Evolutionary conservation across 345 rosid genomes (phyloP), one percentile per base, ranked within the genome.

Genomic region (Eucalyptus cloeziana): DNA sequence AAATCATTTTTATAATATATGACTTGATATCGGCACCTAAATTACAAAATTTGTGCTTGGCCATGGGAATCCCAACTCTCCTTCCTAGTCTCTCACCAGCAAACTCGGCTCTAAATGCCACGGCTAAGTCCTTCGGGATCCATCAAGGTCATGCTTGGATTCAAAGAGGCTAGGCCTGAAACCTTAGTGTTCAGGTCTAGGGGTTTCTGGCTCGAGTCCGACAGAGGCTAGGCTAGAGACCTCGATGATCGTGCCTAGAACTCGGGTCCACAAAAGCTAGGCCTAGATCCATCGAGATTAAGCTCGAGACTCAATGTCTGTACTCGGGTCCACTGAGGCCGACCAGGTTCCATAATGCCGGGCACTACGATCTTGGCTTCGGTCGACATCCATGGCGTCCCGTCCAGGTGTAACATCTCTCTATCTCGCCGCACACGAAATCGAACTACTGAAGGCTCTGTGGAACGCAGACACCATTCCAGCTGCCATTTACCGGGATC

Each of bases 201-300:
- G 58, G 25, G 10, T 52, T 52, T 52, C 0, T 0, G 10, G 58
- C 25, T 52, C 25, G 0, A 21, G 5, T 52, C 5, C 10, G 2
- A 24, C 3, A 56, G 3, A 56, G 30, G 62, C 13, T 56, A 56
- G 62, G 62, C 30, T 1, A 56, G 6, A 56, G 30, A 2, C 7
- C 30, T 22, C 0, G 2, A 56, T 10, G 30, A 24, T 24, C 5
- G 3, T 56, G 6, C 30, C 1, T 56, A 2, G 3, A 25, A 10
- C 13, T 3, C 0, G 30, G 6, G 30, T 24, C 62, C 13, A 56
- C 30, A 10, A 25, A 56, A 25, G 30, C 2, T 56, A 56, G 10
- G 62, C 30, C 50, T 2, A 56, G 13, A 6, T 56, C 30, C 13
- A 10, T 56, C 6, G 6, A 24, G 30, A 25, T 1, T 6, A 8